phyloP scores from a whole-genome alignment of 306 rosid species.

The Fragaria vesca region DNA sequence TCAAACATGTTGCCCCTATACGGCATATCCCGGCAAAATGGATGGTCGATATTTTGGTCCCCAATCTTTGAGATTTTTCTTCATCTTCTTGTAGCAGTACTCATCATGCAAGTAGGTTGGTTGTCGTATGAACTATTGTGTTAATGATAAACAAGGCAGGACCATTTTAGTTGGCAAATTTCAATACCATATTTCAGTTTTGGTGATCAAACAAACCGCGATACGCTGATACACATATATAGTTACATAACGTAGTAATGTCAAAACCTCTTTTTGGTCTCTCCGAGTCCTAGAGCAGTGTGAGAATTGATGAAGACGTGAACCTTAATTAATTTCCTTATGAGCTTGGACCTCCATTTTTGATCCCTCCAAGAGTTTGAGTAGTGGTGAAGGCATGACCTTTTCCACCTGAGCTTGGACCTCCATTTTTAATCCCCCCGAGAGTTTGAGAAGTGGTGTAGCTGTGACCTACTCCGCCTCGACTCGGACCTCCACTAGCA shows the following conservation, averaged over 20 bases:
- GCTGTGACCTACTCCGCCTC: constrained; percentile 22
- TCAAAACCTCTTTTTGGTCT: background rate
- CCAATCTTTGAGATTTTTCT: background rate
- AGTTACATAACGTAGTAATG: no score
- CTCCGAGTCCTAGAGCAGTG: constrained; percentile 19
- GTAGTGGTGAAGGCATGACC: constrained; percentile 23
- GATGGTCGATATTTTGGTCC: constrained; percentile 28
- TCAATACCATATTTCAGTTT: background rate
- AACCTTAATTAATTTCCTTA: constrained; percentile 6
- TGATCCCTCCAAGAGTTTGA: constrained; percentile 30
- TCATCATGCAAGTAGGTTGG: background rate
- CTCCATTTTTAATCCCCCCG: constrained; percentile 27
- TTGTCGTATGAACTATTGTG: background rate
- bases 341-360: constrained; percentile 28
- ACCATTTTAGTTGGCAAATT: constrained; percentile 15
- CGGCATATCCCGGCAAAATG: constrained; percentile 30
- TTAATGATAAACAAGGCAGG: background rate
- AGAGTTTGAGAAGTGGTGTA: constrained; percentile 23
- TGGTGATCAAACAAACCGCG: background rate
- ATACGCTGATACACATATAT: no score
- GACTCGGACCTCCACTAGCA: constrained; percentile 27
- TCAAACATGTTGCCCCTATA: constrained; percentile 28
- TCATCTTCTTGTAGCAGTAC: constrained; percentile 12
- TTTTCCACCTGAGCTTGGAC: constrained; percentile 33
- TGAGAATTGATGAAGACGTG: constrained; percentile 19